phyloP scores from a whole-genome alignment of 768 basidiomycete species.

The Boletus tylopilopsis region DNA sequence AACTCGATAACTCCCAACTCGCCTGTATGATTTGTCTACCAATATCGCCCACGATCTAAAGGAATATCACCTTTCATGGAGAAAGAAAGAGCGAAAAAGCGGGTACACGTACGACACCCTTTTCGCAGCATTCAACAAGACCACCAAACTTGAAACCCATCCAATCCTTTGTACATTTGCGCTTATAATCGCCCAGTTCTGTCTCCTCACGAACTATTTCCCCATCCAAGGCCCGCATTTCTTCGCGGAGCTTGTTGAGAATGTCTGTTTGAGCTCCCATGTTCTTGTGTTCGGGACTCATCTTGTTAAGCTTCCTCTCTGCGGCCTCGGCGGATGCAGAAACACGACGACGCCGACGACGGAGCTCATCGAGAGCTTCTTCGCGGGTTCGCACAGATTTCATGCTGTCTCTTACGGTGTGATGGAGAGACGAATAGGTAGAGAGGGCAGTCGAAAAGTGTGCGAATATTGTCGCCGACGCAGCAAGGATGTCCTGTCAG shows the following conservation, averaged over 20 bases:
- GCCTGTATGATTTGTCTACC: conserved; percentile 46
- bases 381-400: conserved; percentile 83
- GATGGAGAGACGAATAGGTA: conserved; percentile 68
- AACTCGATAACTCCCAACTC: conserved; percentile 2
- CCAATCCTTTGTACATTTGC: conserved; percentile 60
- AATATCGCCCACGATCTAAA: conserved; percentile 46
- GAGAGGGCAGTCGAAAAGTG: conserved; percentile 66
- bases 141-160: conserved; percentile 88
- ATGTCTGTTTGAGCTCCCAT: conserved; percentile 66
- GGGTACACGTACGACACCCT: conserved; percentile 49
- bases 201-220: conserved; percentile 85
- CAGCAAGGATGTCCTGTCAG: conserved; percentile 66
- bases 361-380: conserved; percentile 76
- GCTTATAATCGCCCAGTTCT: conserved; percentile 77
- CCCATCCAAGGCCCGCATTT: conserved; percentile 74
- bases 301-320: conserved; percentile 86
- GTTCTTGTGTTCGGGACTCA: conserved; percentile 88
- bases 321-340: conserved; percentile 73
- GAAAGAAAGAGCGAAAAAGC: not conserved
- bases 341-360: conserved; percentile 63
- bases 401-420: conserved; percentile 58
- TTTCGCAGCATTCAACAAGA: conserved; percentile 78
- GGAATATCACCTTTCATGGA: not conserved
- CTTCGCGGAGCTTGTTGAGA: conserved; percentile 65
- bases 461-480: conserved; percentile 61